These are phyloP conservation scores for Colletotrichum gloeosporioides DNA, from an alignment of 2,329 filamentous ascomycete genomes.

Conservation along the genomic window DNA sequence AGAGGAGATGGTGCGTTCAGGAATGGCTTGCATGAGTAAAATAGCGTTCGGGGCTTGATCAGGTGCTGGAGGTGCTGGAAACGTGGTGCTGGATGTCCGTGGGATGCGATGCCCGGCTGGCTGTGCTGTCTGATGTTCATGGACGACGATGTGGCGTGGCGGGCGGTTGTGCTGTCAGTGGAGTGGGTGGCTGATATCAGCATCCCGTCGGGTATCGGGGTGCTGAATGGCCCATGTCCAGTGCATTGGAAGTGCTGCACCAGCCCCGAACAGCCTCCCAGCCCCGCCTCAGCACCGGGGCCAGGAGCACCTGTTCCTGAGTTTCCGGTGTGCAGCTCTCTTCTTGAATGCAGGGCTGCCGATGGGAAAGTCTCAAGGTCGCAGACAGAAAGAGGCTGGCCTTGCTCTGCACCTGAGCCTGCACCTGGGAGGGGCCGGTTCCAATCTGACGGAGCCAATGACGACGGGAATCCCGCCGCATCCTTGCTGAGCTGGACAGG, in stretches of 20 bases:
- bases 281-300: not conserved
- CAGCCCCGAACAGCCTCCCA: constrained; percentile 3
- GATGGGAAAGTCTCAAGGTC: not conserved
- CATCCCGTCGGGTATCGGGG: not conserved
- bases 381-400: not conserved
- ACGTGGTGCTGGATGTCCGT: not conserved
- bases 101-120: not conserved
- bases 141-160: not conserved
- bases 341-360: constrained; percentile 9
- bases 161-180: not conserved
- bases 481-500: not conserved
- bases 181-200: not conserved
- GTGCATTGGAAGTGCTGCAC: not conserved
- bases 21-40: not conserved
- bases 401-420: not conserved
- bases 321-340: not conserved
- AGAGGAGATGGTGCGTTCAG: not conserved
- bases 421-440: not conserved
- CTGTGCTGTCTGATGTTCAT: not conserved
- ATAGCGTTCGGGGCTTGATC: not conserved
- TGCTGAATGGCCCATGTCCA: not conserved
- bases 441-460: constrained; percentile 17
- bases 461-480: not conserved
- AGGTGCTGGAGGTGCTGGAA: not conserved
- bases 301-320: constrained; percentile 5